phyloP scores from a whole-genome alignment of 2,329 filamentous ascomycete genomes.

The Fusarium sp. region DNA sequence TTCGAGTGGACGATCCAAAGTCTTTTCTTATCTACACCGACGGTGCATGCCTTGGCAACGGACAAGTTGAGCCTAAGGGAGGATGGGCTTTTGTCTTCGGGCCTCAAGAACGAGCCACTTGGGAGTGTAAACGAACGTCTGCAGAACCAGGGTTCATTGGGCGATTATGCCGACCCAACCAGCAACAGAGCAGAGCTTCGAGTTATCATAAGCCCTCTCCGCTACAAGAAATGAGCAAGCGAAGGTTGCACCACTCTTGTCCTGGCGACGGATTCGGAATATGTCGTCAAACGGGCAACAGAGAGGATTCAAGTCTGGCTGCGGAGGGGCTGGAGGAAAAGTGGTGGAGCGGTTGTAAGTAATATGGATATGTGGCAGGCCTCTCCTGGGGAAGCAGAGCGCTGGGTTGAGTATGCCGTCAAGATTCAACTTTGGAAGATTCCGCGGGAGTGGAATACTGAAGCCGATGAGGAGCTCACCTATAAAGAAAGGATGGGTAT shows the following conservation, averaged over 20 bases:
- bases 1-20: constrained; percentile 1
- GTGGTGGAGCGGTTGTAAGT: constrained; percentile 49
- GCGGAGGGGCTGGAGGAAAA: constrained; percentile 55
- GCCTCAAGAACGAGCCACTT: background rate
- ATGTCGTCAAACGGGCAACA: constrained; percentile 22
- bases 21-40: constrained; percentile 54
- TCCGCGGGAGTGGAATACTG: constrained; percentile 52
- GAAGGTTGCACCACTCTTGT: constrained; percentile 49
- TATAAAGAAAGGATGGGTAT: background rate
- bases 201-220: constrained; percentile 10
- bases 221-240: constrained; percentile 34
- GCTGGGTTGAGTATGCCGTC: constrained; percentile 41
- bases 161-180: constrained; percentile 48
- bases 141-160: constrained; percentile 55
- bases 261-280: constrained; percentile 45
- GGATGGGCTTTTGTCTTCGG: constrained; percentile 52
- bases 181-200: constrained; percentile 51
- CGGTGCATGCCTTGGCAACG: constrained; percentile 57
- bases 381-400: constrained; percentile 54
- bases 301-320: constrained; percentile 27
- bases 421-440: constrained; percentile 60
- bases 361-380: constrained; percentile 64
- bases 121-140: constrained; percentile 45
- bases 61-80: constrained; percentile 46
- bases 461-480: constrained; percentile 48